These are phyloP conservation scores for Kuraishia cidri DNA, from an alignment of 805 yeast genomes.

Conservation along the genomic window DNA sequence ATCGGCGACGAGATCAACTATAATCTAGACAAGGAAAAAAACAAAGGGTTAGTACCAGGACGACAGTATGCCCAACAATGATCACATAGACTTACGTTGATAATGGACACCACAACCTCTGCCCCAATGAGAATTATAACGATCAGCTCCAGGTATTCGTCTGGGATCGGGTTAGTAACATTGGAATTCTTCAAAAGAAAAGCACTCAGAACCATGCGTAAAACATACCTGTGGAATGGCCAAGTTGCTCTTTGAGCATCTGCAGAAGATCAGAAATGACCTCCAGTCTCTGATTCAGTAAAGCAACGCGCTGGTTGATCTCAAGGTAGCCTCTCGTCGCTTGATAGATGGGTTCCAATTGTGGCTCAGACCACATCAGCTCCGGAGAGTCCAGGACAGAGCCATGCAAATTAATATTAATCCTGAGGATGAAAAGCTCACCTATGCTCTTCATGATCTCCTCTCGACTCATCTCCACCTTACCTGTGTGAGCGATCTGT, in stretches of 20 bases:
- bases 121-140: constrained; percentile 89
- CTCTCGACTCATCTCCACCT: constrained; percentile 87
- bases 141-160: constrained; percentile 84
- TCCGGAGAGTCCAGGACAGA: constrained; percentile 94
- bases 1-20: constrained; percentile 21
- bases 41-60: no score
- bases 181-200: neutral
- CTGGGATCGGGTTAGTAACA: constrained; percentile 10
- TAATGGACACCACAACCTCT: constrained; percentile 80
- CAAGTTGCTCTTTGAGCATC: constrained; percentile 94
- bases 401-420: constrained; percentile 76
- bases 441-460: constrained; percentile 98
- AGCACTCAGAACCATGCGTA: neutral
- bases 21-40: constrained; percentile 9
- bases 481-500: constrained; percentile 90
- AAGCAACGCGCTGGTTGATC: constrained; percentile 86
- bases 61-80: constrained; percentile 2
- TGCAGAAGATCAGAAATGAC: constrained; percentile 89
- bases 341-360: constrained; percentile 93
- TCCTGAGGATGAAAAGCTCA: constrained; percentile 81
- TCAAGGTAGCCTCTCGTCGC: constrained; percentile 95
- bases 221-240: constrained; percentile 66
- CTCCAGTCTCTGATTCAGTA: constrained; percentile 86
- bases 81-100: constrained; percentile 42
- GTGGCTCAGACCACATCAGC: constrained; percentile 98